phyloP scores from a whole-genome alignment of 768 basidiomycete species.

The Gloeopeniophorella convolvens region DNA sequence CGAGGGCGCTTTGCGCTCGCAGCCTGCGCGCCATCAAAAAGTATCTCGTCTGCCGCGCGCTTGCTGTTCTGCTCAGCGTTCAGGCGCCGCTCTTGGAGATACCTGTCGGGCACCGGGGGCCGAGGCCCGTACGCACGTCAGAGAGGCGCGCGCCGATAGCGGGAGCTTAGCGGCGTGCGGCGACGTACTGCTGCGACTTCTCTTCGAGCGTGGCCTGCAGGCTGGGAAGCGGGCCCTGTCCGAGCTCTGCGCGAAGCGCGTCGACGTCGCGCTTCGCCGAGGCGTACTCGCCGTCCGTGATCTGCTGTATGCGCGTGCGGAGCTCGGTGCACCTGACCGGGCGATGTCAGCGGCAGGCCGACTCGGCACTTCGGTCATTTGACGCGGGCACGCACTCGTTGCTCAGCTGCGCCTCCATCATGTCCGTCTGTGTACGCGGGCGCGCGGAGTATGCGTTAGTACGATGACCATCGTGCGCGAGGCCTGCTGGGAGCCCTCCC shows the following conservation, averaged over 20 bases:
- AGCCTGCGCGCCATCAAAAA: conserved; percentile 18
- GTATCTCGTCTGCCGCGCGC: conserved; percentile 24
- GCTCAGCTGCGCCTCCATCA: conserved; percentile 58
- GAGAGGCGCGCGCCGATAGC: background rate
- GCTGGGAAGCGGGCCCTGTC: conserved; percentile 65
- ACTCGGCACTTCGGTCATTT: background rate
- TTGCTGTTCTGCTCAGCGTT: conserved; percentile 24
- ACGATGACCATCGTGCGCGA: background rate
- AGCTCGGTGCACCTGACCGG: conserved; percentile 54
- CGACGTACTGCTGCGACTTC: conserved; percentile 46
- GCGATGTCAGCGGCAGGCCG: conserved; percentile 7
- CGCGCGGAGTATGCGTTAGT: background rate
- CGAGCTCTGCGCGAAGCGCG: conserved; percentile 65
- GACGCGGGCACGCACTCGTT: conserved; percentile 47
- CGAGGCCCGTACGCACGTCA: conserved; percentile 2
- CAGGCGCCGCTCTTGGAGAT: conserved; percentile 29
- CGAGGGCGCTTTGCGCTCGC: conserved; percentile 29
- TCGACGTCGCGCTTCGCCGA: conserved; percentile 73
- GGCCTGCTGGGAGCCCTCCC: background rate
- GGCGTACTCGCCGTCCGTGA: conserved; percentile 75
- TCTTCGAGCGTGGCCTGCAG: conserved; percentile 72
- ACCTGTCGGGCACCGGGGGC: conserved; percentile 18
- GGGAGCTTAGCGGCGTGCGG: background rate
- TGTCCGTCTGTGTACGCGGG: conserved; percentile 65
- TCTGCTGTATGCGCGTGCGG: conserved; percentile 53